Evolutionary conservation across 352 stramenopile species (phyloP).

Genomic region (Pythium rhizo-oryzae): DNA sequence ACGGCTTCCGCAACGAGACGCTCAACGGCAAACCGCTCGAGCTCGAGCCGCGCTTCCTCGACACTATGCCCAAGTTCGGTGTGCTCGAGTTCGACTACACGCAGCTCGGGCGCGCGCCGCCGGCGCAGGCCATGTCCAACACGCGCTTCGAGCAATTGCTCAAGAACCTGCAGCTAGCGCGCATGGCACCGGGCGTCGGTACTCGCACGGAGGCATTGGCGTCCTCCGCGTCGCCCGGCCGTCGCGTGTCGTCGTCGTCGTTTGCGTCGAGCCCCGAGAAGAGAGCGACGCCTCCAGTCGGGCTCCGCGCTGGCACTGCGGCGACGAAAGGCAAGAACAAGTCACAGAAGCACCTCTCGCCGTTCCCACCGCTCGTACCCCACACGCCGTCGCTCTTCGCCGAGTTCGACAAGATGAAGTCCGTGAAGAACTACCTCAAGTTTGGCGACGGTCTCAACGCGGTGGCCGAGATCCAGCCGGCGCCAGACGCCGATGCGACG

Average conservation of each 20-base stretch:
- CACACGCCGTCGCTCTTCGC: slow-evolving; percentile 49
- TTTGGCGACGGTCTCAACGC: slow-evolving; percentile 56
- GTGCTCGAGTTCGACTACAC: slow-evolving; percentile 81
- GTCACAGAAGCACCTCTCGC: slow-evolving; percentile 9
- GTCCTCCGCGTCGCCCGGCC: not conserved
- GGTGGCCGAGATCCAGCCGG: slow-evolving; percentile 42
- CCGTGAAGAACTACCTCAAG: slow-evolving; percentile 61
- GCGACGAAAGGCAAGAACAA: not conserved
- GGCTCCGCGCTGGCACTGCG: not conserved
- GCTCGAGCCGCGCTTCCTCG: slow-evolving; percentile 61
- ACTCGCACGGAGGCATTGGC: slow-evolving; percentile 14
- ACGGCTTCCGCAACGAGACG: slow-evolving; percentile 78
- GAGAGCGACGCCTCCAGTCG: not conserved
- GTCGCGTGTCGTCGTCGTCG: slow-evolving; percentile 6
- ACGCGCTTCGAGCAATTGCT: slow-evolving; percentile 75
- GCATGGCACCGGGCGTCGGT: slow-evolving; percentile 46
- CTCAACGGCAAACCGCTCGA: slow-evolving; percentile 65
- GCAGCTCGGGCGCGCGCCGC: slow-evolving; percentile 44
- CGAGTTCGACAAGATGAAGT: slow-evolving; percentile 69
- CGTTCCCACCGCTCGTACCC: slow-evolving; percentile 45
- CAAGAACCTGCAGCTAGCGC: slow-evolving; percentile 52
- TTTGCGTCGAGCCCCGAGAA: slow-evolving; percentile 4
- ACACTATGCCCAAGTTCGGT: slow-evolving; percentile 66
- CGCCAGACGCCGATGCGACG: not conserved
- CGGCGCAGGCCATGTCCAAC: slow-evolving; percentile 45